Evolutionary conservation across 495 filamentous ascomycete genomes (phyloP).

Genomic region (Beverwykella pulmonaria): DNA sequence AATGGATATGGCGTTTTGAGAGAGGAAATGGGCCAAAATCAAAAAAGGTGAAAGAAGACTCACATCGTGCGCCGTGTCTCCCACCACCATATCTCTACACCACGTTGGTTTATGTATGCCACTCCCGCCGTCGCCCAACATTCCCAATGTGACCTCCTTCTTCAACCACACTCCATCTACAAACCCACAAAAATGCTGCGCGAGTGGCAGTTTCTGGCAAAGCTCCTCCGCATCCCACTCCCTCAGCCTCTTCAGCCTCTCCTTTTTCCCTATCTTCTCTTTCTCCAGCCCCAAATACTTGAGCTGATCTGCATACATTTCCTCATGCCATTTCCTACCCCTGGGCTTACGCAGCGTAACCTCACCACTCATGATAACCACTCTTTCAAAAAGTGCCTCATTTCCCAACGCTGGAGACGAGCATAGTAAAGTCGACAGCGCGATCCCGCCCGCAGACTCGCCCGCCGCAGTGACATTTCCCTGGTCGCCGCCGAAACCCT

Average conservation of each 20-base stretch:
- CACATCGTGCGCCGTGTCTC: slow-evolving; percentile 24
- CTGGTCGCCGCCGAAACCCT: slow-evolving; percentile 31
- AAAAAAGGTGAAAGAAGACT: background rate
- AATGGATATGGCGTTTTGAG: too few relatives aligned
- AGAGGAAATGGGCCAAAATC: background rate
- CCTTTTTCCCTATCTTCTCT: background rate
- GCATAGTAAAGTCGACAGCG: slow-evolving; percentile 17
- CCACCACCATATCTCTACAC: slow-evolving; percentile 30
- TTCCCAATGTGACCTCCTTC: slow-evolving; percentile 6
- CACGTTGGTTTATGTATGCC: slow-evolving; percentile 11
- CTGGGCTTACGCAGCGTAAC: slow-evolving; percentile 27
- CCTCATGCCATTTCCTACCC: slow-evolving; percentile 20
- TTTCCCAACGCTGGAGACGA: background rate
- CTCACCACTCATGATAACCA: slow-evolving; percentile 28
- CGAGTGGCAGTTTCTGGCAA: slow-evolving; percentile 21
- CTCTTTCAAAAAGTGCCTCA: slow-evolving; percentile 20
- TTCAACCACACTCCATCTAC: slow-evolving; percentile 25
- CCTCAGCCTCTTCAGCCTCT: slow-evolving; percentile 16
- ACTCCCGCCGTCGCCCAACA: slow-evolving; percentile 3
- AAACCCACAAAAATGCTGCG: slow-evolving; percentile 26
- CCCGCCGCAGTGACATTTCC: slow-evolving; percentile 29
- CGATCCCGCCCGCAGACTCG: slow-evolving; percentile 24
- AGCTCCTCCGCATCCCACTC: slow-evolving; percentile 19
- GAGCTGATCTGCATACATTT: slow-evolving; percentile 26
- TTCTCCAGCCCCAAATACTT: slow-evolving; percentile 21